Base-by-base conservation (phyloP, 306 rosid genomes). In the Calophaca sinica region DNA sequence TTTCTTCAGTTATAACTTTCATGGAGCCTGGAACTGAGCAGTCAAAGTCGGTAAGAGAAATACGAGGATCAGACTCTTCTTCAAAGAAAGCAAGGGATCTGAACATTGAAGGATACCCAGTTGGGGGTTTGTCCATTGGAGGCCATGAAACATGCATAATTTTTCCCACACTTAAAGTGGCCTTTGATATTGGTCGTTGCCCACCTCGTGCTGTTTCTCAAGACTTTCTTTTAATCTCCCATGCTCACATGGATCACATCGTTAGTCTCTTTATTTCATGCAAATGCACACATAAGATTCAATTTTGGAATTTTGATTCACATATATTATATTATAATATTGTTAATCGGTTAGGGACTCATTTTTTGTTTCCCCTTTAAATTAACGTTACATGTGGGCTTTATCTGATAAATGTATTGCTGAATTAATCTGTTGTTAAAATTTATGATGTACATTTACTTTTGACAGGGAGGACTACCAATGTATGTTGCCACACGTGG, bases 171-270 rank as follows among this genome's bases (percentile, higher is more conserved):
- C 90, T 91, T 38, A 92, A 82, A 14, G 68, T 90, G 67, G 91
- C 92, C 31, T 94, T 94, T 38, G 97, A 94, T 79, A 94, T 92
- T 52, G 98, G 98, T 68, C 93, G 98, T 45, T 91, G 97, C 82
- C 98, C 98, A 12, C 89, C 89, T 32, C 96, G 92, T 1, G 98
- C 98, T 57, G 81, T 94, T 38, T 57, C 85, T 20, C 96, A 90
- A 57, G 87, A 92, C 79, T 91, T 90, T 67, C 88, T 94, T 69
- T 86, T 87, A 28, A 92, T 91, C 83, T 90, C 98, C n/a, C 98
- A 92, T 83, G 90, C 89, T 15, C 98, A 94, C 81, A 87, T 94
- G 96, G 98, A 94, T 84, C 98, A 92, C 89, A 94, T 94, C 60
- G 98, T 94, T 77, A 81, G 92, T 35, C 58, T 39, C 78, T 74